Base-by-base conservation (phyloP, 2,329 filamentous ascomycete genomes). In the Penicillium concentricum region DNA sequence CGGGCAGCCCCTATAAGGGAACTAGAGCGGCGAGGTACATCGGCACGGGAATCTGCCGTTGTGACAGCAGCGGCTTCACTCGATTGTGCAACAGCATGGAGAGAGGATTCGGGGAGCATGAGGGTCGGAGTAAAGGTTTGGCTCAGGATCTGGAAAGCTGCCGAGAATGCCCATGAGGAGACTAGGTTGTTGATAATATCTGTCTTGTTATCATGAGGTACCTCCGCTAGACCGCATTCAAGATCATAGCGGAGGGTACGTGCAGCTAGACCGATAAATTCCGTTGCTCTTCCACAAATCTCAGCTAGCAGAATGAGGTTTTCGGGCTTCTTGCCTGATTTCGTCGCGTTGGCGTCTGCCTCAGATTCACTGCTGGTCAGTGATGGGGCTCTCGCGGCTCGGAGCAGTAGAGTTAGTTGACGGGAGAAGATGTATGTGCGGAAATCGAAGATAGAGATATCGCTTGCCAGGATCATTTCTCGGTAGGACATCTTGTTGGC, bases 371-470 rank as follows among this genome's bases (percentile, higher is more conserved):
- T 67, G n/a, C 62, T 65, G 57, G 64, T 62, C 41, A 77, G 57
- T 26, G 70, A 77, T 20, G 69, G 69, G 15, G 75, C 74, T 68
- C 93, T 94, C n/a, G 90, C 92, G 1, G 96, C 82, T 5, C 92
- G 85, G 13, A 96, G 80, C 1, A 97, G 81, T 0, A 99, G 77
- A 3, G 89, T 84, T 60, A 96, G 85, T 67, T 99, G 93, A 24
- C 94, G 85, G 3, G 91, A 87, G 72, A 97, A 99, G 13, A 99
- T 87, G 72, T 99, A 99, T 65, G 89, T 91, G 48, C 91, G 84
- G 72, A 99, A 97, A 73, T 99, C 94, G 69, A 97, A 97, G 3
- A 96, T 82, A 0, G 94, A 99, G 35, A 99, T 95, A 63, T 96
- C 90, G 76, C 95, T 99, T 15, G 90, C 88, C 38, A 99, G 80